phyloP scores from a whole-genome alignment of 441 rosid species.

The Gossypium trilobum region DNA sequence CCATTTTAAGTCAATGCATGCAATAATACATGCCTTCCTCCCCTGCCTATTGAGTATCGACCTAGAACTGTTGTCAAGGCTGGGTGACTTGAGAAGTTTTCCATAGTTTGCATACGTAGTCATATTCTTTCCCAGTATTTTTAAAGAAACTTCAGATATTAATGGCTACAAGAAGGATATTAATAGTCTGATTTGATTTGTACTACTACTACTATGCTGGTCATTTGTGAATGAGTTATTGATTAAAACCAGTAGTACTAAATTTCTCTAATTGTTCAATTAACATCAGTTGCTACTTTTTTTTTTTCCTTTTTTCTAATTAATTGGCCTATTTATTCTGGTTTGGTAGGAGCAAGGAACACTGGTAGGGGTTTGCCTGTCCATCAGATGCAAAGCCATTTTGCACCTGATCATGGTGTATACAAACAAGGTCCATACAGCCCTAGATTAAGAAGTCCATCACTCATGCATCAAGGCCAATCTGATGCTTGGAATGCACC shows the following conservation, averaged over 20 bases:
- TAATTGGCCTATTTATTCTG: slow-evolving; percentile 13
- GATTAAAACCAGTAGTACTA: background rate
- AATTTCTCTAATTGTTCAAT: background rate
- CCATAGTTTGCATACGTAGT: background rate
- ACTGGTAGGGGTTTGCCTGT: slow-evolving; percentile 20
- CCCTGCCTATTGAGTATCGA: background rate
- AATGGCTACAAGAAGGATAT: background rate
- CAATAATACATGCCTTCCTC: background rate
- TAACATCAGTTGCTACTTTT: background rate
- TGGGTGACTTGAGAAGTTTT: background rate
- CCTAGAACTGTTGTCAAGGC: background rate
- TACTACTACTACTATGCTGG: background rate
- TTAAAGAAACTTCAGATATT: background rate
- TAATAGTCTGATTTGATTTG: background rate
- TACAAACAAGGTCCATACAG: slow-evolving; percentile 31
- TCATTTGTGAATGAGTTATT: background rate
- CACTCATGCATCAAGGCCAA: slow-evolving; percentile 26
- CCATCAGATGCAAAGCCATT: slow-evolving; percentile 30
- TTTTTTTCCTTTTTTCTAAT: background rate
- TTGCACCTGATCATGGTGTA: slow-evolving; percentile 26
- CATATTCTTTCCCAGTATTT: background rate
- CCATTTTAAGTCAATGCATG: background rate
- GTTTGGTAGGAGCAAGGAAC: slow-evolving; percentile 33
- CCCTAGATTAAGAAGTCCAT: slow-evolving; percentile 25
- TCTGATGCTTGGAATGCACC: slow-evolving; percentile 23